Evolutionary conservation across 768 basidiomycete genomes (phyloP), one percentile per base, ranked within the genome.

Genomic region (Auriculariales sp.): DNA sequence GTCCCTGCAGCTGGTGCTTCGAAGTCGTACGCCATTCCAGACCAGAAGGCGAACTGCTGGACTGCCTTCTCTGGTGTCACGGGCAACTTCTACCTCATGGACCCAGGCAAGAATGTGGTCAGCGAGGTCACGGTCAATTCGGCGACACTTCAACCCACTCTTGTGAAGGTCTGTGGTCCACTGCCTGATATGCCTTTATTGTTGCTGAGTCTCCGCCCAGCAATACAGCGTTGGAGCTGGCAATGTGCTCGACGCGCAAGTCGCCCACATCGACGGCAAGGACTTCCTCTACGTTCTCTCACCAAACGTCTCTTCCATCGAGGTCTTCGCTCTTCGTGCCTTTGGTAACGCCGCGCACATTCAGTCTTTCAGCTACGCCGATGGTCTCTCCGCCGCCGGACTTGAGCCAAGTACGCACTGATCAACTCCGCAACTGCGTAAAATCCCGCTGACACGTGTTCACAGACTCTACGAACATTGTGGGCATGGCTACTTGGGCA

Each of bases 51-150:
- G 49, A 57, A 53, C 15, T 64, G 63, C 57, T 64, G 63, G 63
- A 53, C 57, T 24, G 55, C 50, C 33, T 58, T 55, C 57, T 61
- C 60, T 57, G 48, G 28, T 27, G 56, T 61, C 57, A 62, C 62
- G 10, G 61, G 61, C 50, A 62, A 60, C 56, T 63, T 62, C 56
- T 63, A 61, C 57, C 42, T 62, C 30, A 60, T 58, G 17, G 62
- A 62, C 22, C 39, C 39, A 9, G 54, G 56, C 65, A 3, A 56
- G 59, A 4, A 57, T 69, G 45, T 29, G 17, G 59, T 65, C 42
- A 74, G 72, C 0, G 74, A 75, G 60, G 66, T 73, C 31, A 63
- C 65, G 39, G 65, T 77, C 39, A 68, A 72, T 55, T 44, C 39
- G 2, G 58, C 62, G 52, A 69, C 72, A 52, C 63, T 75, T 27